Base-by-base conservation (phyloP, 2,329 filamentous ascomycete species). In the Scolecobasidium constrictum region DNA sequence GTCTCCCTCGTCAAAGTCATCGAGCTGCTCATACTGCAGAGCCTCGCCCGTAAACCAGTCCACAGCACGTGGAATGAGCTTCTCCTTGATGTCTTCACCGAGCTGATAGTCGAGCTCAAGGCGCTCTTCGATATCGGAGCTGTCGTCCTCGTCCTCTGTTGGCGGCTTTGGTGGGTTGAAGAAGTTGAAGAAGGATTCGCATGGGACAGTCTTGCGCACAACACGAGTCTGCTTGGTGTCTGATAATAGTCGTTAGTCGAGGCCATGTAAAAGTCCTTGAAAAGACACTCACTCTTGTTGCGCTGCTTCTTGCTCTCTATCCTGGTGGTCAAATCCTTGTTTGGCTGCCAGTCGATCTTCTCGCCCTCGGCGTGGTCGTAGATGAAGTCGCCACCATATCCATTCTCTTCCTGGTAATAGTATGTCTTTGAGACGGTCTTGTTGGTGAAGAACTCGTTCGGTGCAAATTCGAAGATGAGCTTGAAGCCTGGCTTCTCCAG, bases 11-110 rank as follows among this genome's bases (percentile, higher is more conserved):
- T 88, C 83, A 49, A 87, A 71, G 48, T 90, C 83, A 31, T 90
- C 83, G 47, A 94, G 66, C 63, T 95, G 90, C 73, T 98, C 92
- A 55, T 86, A 98, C 54, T 92, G 88, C 50, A 98, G 80, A 53
- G 92, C 92, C 69, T 98, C 92, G 46, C 92, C 92, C 42, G 92
- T 98, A 65, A 98, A 98, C 92, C 92, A 98, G 68, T 98, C 92
- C 56, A 98, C 92, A 45, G 93, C 92, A 53, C 90, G 87, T 50
- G 92, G 92, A 54, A 98, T 98, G 51, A 98, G 77, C 73, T 98
- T 98, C 77, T 98, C 92, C 73, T 98, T 98, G 70, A 98, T 95
- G 61, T 98, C 92, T 72, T 98, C 92, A 52, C 92, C 92, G 35
- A 98, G 80, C 69, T 96, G 90, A 66, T 96, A 98, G 68, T 98